Evolutionary conservation across 176 grass and related monocot species (phyloP).

Genomic region (Oryza meyeriana): DNA sequence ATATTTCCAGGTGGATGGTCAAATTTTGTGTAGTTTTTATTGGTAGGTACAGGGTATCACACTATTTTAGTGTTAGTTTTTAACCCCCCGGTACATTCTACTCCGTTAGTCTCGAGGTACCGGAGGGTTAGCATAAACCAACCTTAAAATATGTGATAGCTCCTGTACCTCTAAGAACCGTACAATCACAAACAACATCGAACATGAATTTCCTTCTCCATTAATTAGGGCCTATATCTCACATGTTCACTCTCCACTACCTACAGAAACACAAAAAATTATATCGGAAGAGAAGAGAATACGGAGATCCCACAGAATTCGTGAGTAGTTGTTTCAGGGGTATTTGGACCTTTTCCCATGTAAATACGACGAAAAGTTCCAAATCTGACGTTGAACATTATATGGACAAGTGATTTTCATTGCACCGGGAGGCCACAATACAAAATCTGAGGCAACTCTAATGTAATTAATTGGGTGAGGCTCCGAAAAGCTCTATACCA

Average conservation of each 20-base stretch:
- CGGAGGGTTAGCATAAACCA: too few species aligned
- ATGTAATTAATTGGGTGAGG: background rate
- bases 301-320: background rate
- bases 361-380: background rate
- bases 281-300: background rate
- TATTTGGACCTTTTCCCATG: background rate
- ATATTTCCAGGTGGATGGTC: background rate
- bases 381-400: background rate
- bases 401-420: background rate
- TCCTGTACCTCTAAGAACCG: too few species aligned
- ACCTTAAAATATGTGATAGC: too few species aligned
- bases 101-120: too few species aligned
- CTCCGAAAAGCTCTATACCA: background rate
- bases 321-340: background rate
- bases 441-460: constrained; percentile 14
- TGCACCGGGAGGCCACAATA: background rate
- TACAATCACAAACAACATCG: background rate
- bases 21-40: too few species aligned
- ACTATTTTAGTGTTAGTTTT: too few species aligned
- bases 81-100: too few species aligned
- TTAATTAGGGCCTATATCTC: background rate
- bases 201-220: background rate
- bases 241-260: background rate
- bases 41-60: too few species aligned
- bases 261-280: background rate